phyloP scores from a whole-genome alignment of 2,329 filamentous ascomycete genomes.

The Ambrosiella xylebori region DNA sequence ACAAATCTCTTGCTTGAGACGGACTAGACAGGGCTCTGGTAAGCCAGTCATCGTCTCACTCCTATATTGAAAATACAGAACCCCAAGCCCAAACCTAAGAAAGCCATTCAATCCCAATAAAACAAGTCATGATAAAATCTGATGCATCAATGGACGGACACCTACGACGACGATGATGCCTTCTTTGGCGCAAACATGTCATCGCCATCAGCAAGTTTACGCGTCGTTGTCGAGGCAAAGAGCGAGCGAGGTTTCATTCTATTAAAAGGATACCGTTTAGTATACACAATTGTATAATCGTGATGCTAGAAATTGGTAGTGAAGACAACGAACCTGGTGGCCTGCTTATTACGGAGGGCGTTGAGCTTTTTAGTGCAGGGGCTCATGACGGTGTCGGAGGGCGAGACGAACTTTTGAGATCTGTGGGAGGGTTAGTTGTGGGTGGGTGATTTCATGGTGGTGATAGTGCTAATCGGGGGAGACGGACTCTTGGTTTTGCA shows the following conservation, averaged over 20 bases:
- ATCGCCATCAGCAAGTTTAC: constrained; percentile 36
- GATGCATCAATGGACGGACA: neutral
- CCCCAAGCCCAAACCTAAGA: constrained; percentile 10
- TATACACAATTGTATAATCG: neutral
- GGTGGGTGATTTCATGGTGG: constrained; percentile 6
- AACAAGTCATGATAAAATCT: constrained; percentile 4
- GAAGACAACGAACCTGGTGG: constrained; percentile 45
- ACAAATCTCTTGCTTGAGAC: neutral
- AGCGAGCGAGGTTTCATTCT: constrained; percentile 51
- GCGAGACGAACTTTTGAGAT: constrained; percentile 51
- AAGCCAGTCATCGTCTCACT: too few relatives aligned
- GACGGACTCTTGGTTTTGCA: constrained; percentile 44
- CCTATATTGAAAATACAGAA: neutral
- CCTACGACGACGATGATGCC: constrained; percentile 14
- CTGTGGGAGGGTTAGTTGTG: constrained; percentile 17
- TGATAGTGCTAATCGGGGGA: neutral
- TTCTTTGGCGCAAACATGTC: constrained; percentile 22
- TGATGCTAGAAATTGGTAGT: neutral
- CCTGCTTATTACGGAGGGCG: constrained; percentile 64
- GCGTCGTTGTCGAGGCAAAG: constrained; percentile 47
- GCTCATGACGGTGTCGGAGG: constrained; percentile 79
- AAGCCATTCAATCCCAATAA: constrained; percentile 9
- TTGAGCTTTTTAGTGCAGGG: constrained; percentile 71
- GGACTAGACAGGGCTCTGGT: too few relatives aligned
- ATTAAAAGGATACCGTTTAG: constrained; percentile 4